Evolutionary conservation across 768 basidiomycete genomes (phyloP).

Genomic region (Russula dissimulans): DNA sequence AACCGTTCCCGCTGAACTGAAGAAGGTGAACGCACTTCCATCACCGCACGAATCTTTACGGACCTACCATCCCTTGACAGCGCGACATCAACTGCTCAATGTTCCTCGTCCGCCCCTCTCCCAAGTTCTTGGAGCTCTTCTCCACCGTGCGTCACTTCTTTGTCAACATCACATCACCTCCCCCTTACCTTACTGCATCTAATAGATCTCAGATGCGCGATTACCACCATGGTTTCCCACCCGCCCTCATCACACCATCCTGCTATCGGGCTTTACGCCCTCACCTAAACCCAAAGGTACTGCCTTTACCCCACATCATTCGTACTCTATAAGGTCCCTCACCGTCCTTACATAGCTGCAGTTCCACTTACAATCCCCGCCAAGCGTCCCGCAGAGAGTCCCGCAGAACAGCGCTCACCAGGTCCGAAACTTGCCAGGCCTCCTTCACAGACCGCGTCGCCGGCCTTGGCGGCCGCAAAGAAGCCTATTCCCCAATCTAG

Average conservation of each 20-base stretch:
- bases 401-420: conserved; percentile 16
- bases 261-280: conserved; percentile 15
- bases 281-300: conserved; percentile 18
- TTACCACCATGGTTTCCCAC: conserved; percentile 15
- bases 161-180: conserved; percentile 4
- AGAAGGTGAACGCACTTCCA: conserved; percentile 10
- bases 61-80: conserved; percentile 3
- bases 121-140: conserved; percentile 14
- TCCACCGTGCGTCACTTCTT: conserved; percentile 11
- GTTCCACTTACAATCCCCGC: conserved; percentile 12
- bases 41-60: not conserved
- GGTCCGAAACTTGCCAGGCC: conserved; percentile 12
- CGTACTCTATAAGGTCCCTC: not conserved
- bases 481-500: conserved; percentile 11
- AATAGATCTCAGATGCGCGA: conserved; percentile 7
- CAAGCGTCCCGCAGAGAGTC: conserved; percentile 14
- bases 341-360: not conserved
- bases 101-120: conserved; percentile 13
- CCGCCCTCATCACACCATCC: conserved; percentile 6
- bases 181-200: not conserved
- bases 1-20: conserved; percentile 13
- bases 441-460: conserved; percentile 11
- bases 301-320: not conserved
- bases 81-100: conserved; percentile 17
- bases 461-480: conserved; percentile 10